These are phyloP conservation scores for Hymenoscyphus fructigenus DNA, from an alignment of 2,329 filamentous ascomycete genomes.

Conservation along the genomic window DNA sequence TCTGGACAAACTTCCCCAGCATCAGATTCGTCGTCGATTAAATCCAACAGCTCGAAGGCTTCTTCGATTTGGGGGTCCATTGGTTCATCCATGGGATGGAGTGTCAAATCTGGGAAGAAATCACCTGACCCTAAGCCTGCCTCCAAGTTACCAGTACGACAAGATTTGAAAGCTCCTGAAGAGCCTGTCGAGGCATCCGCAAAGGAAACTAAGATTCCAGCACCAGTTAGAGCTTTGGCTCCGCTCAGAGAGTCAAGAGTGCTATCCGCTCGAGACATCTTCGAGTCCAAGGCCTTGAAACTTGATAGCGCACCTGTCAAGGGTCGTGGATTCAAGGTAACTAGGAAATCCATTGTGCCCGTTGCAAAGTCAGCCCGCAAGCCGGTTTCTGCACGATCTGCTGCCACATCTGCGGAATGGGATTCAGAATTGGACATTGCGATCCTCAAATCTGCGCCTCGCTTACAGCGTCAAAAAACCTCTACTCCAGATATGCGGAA, in stretches of 20 bases:
- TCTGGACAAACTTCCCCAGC: constrained; percentile 33
- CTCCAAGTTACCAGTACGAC: constrained; percentile 24
- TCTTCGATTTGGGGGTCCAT: constrained; percentile 32
- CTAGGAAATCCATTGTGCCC: constrained; percentile 6
- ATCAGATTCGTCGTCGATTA: constrained; percentile 34
- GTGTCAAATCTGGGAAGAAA: constrained; percentile 22
- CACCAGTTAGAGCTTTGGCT: constrained; percentile 15
- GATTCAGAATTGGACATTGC: constrained; percentile 30
- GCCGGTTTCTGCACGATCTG: not conserved
- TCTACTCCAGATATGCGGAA: too few species aligned
- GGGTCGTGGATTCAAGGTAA: constrained; percentile 10
- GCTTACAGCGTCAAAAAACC: constrained; percentile 1
- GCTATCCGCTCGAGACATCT: constrained; percentile 29
- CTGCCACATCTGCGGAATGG: constrained; percentile 25
- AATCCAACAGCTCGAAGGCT: constrained; percentile 36
- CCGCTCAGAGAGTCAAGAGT: constrained; percentile 31
- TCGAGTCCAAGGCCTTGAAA: constrained; percentile 23
- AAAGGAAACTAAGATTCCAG: constrained; percentile 15
- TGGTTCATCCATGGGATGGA: constrained; percentile 12
- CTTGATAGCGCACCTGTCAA: constrained; percentile 19
- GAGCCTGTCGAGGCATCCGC: not conserved
- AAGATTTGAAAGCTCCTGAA: constrained; percentile 8
- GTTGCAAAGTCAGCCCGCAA: constrained; percentile 12
- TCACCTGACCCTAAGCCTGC: constrained; percentile 16
- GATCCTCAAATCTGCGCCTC: constrained; percentile 17